Conservation (phyloP, 106 monocot species). For the Narthecium ossifragum region DNA sequence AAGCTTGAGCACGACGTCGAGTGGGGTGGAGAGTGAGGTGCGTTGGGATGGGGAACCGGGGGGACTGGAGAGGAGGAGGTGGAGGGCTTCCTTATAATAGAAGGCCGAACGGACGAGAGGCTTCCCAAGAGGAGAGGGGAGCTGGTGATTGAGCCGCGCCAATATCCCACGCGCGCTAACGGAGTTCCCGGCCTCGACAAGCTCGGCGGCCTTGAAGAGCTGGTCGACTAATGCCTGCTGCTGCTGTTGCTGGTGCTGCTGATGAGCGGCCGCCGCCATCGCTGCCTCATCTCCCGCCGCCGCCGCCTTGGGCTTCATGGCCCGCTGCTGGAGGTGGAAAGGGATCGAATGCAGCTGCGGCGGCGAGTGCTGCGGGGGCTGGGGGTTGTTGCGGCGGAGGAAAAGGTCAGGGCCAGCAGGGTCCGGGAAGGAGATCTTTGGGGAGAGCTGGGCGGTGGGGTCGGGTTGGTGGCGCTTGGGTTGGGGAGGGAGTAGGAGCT, state of each 20-base stretch:
- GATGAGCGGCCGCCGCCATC: not conserved
- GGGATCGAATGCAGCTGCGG: not conserved
- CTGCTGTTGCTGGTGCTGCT: conserved; percentile 17
- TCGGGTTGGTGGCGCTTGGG: conserved; percentile 11
- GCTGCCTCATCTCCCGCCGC: conserved; percentile 7
- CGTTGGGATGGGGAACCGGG: not conserved
- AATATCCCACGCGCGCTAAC: conserved; percentile 90
- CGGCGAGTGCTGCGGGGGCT: not conserved
- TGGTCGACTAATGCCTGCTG: conserved; percentile 51
- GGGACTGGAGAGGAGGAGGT: conserved; percentile 2
- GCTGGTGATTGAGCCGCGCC: conserved; percentile 99
- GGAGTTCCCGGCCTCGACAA: conserved; percentile 64
- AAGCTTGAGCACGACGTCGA: conserved; percentile 71
- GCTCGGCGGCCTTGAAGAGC: conserved; percentile 75
- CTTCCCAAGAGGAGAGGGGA: conserved; percentile 64
- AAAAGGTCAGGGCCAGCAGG: not conserved
- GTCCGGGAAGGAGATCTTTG: not conserved
- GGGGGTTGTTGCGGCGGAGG: conserved; percentile 12
- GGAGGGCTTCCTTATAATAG: conserved; percentile 41
- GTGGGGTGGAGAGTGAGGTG: conserved; percentile 17
- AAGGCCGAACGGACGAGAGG: conserved; percentile 72
- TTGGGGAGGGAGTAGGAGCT: conserved; percentile 3
- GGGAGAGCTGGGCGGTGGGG: not conserved
- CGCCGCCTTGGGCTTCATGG: conserved; percentile 17
- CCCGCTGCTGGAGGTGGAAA: conserved; percentile 13